These are phyloP conservation scores for Lipomyces anomalus DNA, from an alignment of 805 yeast species.

Conservation along the genomic window DNA sequence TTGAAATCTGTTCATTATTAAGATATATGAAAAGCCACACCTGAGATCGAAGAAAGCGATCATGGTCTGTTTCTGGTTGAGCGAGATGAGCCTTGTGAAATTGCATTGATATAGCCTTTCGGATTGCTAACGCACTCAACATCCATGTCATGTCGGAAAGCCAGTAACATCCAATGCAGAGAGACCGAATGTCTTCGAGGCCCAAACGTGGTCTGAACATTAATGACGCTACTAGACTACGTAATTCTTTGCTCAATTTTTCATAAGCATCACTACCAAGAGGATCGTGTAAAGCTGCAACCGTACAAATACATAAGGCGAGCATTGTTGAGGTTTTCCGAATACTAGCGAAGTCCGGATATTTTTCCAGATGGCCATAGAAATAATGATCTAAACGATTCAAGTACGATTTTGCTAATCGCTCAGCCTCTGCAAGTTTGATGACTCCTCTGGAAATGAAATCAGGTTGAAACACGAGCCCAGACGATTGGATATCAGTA, in stretches of 20 bases:
- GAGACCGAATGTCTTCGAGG: constrained; percentile 11
- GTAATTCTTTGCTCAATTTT: constrained; percentile 9
- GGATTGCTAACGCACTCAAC: constrained; percentile 9
- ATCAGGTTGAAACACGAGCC: constrained; percentile 15
- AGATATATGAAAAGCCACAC: constrained; percentile 14
- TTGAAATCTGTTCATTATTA: constrained; percentile 14
- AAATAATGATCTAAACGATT: constrained; percentile 14
- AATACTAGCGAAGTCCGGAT: constrained; percentile 8
- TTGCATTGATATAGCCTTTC: constrained; percentile 18
- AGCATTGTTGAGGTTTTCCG: constrained; percentile 10
- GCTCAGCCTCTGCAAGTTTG: constrained; percentile 14
- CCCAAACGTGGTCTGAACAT: constrained; percentile 17
- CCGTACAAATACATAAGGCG: constrained; percentile 12
- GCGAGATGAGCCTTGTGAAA: constrained; percentile 13
- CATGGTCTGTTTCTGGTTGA: constrained; percentile 10
- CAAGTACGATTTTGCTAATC: constrained; percentile 8
- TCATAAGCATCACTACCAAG: constrained; percentile 15
- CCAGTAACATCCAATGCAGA: constrained; percentile 18
- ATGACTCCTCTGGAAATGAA: constrained; percentile 15
- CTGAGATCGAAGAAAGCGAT: constrained; percentile 9
- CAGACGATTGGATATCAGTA: constrained; percentile 7
- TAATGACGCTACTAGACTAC: constrained; percentile 7
- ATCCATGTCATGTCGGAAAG: constrained; percentile 18
- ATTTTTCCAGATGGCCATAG: constrained; percentile 14
- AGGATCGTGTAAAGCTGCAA: constrained; percentile 18